Evolutionary conservation across 352 stramenopile species (phyloP), one percentile per base, ranked within the genome.

Genomic region (Phytophthora brassicae): DNA sequence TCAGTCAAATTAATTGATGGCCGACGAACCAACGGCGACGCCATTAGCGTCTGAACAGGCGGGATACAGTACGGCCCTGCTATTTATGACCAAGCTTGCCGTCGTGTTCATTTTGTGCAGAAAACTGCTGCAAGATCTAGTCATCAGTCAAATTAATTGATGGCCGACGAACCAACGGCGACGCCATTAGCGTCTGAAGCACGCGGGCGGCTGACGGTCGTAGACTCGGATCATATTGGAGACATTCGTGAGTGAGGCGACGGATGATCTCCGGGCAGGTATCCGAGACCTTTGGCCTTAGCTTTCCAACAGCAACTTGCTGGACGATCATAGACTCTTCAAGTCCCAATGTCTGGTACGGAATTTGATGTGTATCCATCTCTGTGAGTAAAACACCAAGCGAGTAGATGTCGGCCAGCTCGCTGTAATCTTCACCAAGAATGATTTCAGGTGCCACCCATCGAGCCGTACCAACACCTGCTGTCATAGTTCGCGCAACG

Each of bases 301-400:
- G 66, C 54, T 92, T 92, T 60, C 81, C 84, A 23, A 92, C 78
- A 20, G 85, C 81, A 33, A 94, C 85, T 43, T 89, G 79, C 49
- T 88, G 78, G 20, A 94, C 81, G 48, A 94, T 94, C 74, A 80
- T 89, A 23, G 81, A 75, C 60, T 94, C 85, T 24, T 92, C 83
- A 6, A 91, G 64, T 22, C 66, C 77, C 45, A 86, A 36, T 24
- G 79, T 81, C 45, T 82, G 68, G 64, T 85, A 86, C 49, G 86
- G 86, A 64, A 95, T 90, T 62, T 79, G 64, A 58, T 90, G 79
- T 6, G 81, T 90, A 48, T 90, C 81, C 43, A 90, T 59, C 54
- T 90, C 81, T 20, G 79, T 88, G 16, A 90, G 75, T 17, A 90
- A 58, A 33, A 90, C 81, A 19, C 81, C 81, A 19, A 88, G 77